Conservation (phyloP, 495 filamentous ascomycete species). For the Neurospora sp. region DNA sequence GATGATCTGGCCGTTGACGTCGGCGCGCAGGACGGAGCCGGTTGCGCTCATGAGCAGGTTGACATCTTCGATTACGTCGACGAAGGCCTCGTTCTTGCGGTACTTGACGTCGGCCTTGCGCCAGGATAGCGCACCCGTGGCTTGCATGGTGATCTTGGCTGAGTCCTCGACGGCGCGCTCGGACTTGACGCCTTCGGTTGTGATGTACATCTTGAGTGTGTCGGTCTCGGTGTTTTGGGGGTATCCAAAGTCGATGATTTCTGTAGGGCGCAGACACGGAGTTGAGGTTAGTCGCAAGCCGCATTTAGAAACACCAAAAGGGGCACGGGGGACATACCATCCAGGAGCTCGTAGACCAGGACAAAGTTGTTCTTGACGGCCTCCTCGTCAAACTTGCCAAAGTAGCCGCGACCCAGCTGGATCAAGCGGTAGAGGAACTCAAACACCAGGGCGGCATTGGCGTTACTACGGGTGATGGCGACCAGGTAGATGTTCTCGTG, state of each 20-base stretch:
- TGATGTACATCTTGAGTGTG: constrained; percentile 99
- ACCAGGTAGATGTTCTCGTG: constrained; percentile 99
- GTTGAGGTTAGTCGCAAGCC: not conserved
- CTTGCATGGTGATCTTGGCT: constrained; percentile 97
- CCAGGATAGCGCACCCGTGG: constrained; percentile 95
- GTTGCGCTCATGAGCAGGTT: constrained; percentile 97
- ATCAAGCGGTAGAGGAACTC: constrained; percentile 95
- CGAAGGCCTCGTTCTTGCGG: constrained; percentile 75
- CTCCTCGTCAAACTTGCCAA: constrained; percentile 98
- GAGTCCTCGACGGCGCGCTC: constrained; percentile 88
- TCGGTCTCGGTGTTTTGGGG: constrained; percentile 99
- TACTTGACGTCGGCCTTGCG: constrained; percentile 95
- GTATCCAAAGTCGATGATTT: constrained; percentile 98
- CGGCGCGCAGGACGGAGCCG: constrained; percentile 88
- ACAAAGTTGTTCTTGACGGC: constrained; percentile 99
- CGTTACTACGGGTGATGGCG: constrained; percentile 97
- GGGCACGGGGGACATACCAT: constrained; percentile 49
- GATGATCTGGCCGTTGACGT: constrained; percentile 94
- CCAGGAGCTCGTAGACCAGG: constrained; percentile 92
- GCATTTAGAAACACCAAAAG: not conserved
- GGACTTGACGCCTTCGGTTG: constrained; percentile 96
- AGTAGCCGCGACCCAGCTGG: constrained; percentile 85
- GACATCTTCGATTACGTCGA: constrained; percentile 87
- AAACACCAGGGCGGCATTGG: constrained; percentile 96
- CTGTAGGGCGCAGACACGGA: constrained; percentile 31